These are phyloP conservation scores for Naganishia kalamii DNA, from an alignment of 768 basidiomycete genomes.

Conservation along the genomic window DNA sequence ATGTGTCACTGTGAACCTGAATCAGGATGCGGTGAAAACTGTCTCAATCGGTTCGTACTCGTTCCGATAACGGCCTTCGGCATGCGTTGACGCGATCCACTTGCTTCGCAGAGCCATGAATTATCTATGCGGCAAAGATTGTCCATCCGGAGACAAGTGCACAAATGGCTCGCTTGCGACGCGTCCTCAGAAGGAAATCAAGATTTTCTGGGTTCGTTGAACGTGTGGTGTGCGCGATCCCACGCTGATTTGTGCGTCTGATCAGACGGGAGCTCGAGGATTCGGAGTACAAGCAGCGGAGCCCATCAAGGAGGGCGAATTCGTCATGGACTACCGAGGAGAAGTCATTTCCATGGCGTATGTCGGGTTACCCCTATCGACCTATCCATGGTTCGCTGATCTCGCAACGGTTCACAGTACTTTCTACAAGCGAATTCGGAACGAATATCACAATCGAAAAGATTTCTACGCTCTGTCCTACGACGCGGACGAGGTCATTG, in stretches of 20 bases:
- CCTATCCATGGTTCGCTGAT: not conserved
- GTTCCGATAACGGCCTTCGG: not conserved
- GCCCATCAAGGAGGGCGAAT: conserved; percentile 42
- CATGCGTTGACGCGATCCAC: not conserved
- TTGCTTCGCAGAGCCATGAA: conserved; percentile 38
- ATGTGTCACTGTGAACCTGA: conserved; percentile 41
- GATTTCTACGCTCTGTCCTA: conserved; percentile 49
- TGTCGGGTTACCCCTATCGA: conserved; percentile 24
- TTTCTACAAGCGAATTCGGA: conserved; percentile 39
- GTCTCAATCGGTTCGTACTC: conserved; percentile 41
- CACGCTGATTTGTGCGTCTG: too few relatives aligned
- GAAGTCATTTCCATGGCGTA: conserved; percentile 43
- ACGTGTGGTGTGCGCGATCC: too few relatives aligned
- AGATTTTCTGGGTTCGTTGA: conserved; percentile 32
- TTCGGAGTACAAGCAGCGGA: conserved; percentile 44
- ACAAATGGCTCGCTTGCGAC: conserved; percentile 42
- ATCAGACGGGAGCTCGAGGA: conserved; percentile 45
- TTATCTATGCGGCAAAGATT: conserved; percentile 47
- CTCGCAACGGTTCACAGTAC: conserved; percentile 22
- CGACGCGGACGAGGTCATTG: conserved; percentile 48
- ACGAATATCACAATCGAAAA: conserved; percentile 36
- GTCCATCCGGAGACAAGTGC: conserved; percentile 43
- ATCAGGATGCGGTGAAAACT: conserved; percentile 42
- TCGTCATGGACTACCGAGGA: conserved; percentile 48
- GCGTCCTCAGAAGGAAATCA: conserved; percentile 30